Evolutionary conservation across 2,329 filamentous ascomycete genomes (phyloP).

Genomic region (Allantophomopsis cytisporea): DNA sequence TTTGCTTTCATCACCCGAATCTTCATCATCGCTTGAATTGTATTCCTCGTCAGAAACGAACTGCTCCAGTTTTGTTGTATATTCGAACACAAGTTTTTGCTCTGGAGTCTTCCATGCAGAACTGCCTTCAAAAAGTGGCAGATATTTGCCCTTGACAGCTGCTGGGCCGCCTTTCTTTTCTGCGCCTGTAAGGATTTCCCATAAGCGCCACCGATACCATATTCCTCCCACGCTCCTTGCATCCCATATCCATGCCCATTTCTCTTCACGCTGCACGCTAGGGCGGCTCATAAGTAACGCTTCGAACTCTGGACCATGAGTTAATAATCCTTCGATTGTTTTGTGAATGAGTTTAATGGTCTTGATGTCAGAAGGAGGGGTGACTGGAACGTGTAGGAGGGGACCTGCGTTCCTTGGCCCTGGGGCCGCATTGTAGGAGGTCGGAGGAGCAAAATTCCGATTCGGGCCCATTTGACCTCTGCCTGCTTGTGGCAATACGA

Average conservation of each 20-base stretch:
- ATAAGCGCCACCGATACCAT: conserved; percentile 88
- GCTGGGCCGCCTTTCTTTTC: conserved; percentile 23
- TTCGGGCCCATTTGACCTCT: conserved; percentile 33
- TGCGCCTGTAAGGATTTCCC: conserved; percentile 67
- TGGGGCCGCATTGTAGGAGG: conserved; percentile 44
- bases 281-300: conserved; percentile 79
- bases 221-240: conserved; percentile 64
- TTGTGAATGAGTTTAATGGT: conserved; percentile 78
- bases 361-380: conserved; percentile 63
- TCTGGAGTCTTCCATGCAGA: conserved; percentile 69
- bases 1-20: conserved; percentile 35
- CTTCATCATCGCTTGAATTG: conserved; percentile 75
- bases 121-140: conserved; percentile 62
- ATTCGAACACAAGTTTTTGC: conserved; percentile 66
- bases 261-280: conserved; percentile 74
- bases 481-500: conserved; percentile 25
- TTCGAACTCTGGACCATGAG: conserved; percentile 78
- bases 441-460: conserved; percentile 63
- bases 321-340: conserved; percentile 66
- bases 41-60: conserved; percentile 78
- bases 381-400: conserved; percentile 56
- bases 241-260: conserved; percentile 92
- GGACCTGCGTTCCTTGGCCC: conserved; percentile 19
- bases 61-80: conserved; percentile 60
- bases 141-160: conserved; percentile 30